phyloP scores from a whole-genome alignment of 768 basidiomycete genomes.

The Serendipita vermifera region DNA sequence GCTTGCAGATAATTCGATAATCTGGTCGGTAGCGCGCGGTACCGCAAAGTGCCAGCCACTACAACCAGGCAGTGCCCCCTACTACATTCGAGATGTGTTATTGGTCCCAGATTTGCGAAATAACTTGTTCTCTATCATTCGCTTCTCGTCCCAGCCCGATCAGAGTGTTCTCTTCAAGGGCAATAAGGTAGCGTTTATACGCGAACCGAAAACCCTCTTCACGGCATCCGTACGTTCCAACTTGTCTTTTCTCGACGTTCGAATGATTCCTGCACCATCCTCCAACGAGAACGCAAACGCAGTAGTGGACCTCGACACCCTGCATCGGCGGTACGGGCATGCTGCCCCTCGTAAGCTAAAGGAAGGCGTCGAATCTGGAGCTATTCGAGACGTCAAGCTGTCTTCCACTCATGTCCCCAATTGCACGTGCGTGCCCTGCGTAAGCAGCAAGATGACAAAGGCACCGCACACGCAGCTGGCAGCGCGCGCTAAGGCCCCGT shows the following conservation, averaged over 20 bases:
- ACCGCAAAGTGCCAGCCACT: not conserved
- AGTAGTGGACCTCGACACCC: too few species aligned
- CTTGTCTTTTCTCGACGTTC: too few species aligned
- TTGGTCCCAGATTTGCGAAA: constrained; percentile 7
- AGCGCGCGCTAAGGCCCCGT: not conserved
- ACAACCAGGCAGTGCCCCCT: not conserved
- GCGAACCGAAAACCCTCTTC: too few species aligned
- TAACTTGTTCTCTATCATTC: constrained; percentile 11
- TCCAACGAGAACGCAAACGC: too few species aligned
- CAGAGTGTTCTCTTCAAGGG: too few species aligned
- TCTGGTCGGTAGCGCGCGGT: not conserved
- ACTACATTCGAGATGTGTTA: constrained; percentile 5
- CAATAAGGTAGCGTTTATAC: too few species aligned
- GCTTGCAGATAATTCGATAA: not conserved
- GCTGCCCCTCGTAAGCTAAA: constrained; percentile 8
- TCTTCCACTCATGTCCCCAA: not conserved
- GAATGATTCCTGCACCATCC: too few species aligned
- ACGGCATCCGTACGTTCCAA: too few species aligned
- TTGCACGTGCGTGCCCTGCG: constrained; percentile 12
- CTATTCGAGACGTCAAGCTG: not conserved
- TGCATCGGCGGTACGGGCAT: constrained; percentile 8
- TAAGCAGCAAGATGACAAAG: constrained; percentile 9
- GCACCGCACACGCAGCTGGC: constrained; percentile 5
- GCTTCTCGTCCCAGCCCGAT: too few species aligned
- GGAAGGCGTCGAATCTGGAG: not conserved